phyloP scores from a whole-genome alignment of 345 rosid species.

The Lagerstroemia speciosa region DNA sequence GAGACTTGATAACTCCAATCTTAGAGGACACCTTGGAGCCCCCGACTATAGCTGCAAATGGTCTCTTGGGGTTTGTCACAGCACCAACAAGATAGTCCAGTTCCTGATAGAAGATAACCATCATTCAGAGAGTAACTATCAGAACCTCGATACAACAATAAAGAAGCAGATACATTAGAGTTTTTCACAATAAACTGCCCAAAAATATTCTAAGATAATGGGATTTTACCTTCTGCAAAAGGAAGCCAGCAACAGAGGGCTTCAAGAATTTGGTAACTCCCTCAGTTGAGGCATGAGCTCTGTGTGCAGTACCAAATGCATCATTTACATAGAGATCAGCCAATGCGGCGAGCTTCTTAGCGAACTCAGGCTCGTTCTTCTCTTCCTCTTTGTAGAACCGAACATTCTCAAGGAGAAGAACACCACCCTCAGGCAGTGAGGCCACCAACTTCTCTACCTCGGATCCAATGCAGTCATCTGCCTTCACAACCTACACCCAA shows the following conservation, averaged over 20 bases:
- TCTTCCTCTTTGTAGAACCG: conserved; percentile 91
- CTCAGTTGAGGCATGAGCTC: conserved; percentile 92
- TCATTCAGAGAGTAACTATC: neutral
- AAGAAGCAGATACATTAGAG: no score
- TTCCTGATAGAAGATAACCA: conserved; percentile 38
- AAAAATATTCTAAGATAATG: neutral
- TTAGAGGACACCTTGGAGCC: conserved; percentile 88
- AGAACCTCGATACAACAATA: neutral
- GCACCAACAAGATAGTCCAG: conserved; percentile 96
- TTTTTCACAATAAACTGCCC: no score
- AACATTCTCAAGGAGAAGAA: conserved; percentile 76
- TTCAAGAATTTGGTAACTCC: conserved; percentile 76
- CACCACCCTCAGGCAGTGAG: conserved; percentile 58
- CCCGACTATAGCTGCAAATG: conserved; percentile 92
- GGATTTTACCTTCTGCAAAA: conserved; percentile 70
- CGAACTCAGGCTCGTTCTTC: conserved; percentile 85
- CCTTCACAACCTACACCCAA: conserved; percentile 55
- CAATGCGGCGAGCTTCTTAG: conserved; percentile 79
- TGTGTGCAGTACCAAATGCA: conserved; percentile 89
- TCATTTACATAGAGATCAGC: conserved; percentile 83
- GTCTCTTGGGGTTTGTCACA: conserved; percentile 78
- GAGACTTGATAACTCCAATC: conserved; percentile 91
- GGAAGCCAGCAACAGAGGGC: conserved; percentile 94
- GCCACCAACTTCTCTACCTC: conserved; percentile 75
- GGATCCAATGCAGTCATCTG: conserved; percentile 66